Conservation (phyloP, 129 eudicot genomes). For the Heracleum sosnowskyi region DNA sequence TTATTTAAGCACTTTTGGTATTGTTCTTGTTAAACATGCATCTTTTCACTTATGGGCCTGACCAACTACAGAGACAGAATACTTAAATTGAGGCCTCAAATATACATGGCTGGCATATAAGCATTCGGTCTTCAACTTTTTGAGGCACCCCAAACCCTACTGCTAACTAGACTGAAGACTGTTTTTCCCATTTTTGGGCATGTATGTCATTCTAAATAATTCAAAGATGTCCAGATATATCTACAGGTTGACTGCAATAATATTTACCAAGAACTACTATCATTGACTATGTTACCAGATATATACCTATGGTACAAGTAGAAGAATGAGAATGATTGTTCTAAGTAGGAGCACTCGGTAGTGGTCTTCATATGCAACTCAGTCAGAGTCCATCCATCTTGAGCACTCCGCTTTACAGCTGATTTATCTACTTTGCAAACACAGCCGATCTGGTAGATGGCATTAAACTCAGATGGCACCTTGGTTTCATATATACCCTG, state of each 20-base stretch:
- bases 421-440: slow-evolving; percentile 92
- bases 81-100: not conserved
- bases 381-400: slow-evolving; percentile 73
- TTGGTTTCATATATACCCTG: slow-evolving; percentile 97
- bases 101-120: not conserved
- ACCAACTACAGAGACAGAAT: not conserved
- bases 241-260: not conserved
- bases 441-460: slow-evolving; percentile 85
- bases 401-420: slow-evolving; percentile 62
- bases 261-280: not conserved
- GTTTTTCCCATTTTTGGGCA: not conserved
- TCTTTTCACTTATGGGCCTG: not conserved
- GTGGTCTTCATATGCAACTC: slow-evolving; percentile 95
- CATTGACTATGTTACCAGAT: slow-evolving; percentile 4
- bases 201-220: not conserved
- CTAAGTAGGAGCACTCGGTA: slow-evolving; percentile 90
- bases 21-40: not conserved
- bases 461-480: slow-evolving; percentile 65
- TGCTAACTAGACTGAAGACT: not conserved
- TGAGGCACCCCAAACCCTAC: too few species aligned
- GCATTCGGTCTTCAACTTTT: not conserved
- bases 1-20: not conserved
- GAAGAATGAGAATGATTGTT: slow-evolving; percentile 60
- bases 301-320: slow-evolving; percentile 90
- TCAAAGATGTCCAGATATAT: not conserved